Evolutionary conservation across 2,329 filamentous ascomycete genomes (phyloP).

Genomic region (Dendrostoma leiphaemia): DNA sequence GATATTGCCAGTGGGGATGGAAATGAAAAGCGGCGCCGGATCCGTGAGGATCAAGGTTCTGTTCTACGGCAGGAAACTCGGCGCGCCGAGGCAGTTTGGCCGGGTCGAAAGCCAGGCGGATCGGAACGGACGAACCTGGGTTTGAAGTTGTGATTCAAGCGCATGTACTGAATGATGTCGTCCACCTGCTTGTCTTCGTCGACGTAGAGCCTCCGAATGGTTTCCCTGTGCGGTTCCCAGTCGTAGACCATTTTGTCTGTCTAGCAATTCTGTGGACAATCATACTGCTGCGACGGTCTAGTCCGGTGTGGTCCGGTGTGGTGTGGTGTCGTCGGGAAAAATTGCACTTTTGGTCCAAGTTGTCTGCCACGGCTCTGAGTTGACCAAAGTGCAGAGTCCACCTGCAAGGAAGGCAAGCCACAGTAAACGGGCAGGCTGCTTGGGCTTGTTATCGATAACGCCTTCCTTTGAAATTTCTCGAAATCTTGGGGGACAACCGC

Average conservation of each 20-base stretch:
- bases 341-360: slow-evolving; percentile 15
- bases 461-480: slow-evolving; percentile 15
- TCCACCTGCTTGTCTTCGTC: slow-evolving; percentile 70
- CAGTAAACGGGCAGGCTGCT: too few species aligned
- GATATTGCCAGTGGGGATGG: neutral
- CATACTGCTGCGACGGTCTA: too few species aligned
- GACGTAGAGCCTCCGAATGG: slow-evolving; percentile 65
- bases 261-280: too few species aligned
- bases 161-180: slow-evolving; percentile 73
- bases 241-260: slow-evolving; percentile 50
- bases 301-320: neutral
- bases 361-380: slow-evolving; percentile 7
- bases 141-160: slow-evolving; percentile 60
- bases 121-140: slow-evolving; percentile 57
- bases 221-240: slow-evolving; percentile 43
- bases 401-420: too few species aligned
- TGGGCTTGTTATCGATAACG: slow-evolving; percentile 18
- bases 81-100: slow-evolving; percentile 9
- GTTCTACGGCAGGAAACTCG: slow-evolving; percentile 12
- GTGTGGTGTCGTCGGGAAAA: neutral
- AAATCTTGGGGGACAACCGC: too few species aligned
- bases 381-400: too few species aligned
- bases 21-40: neutral
- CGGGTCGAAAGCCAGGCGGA: slow-evolving; percentile 3
- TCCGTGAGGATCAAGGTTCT: too few species aligned